Evolutionary conservation across 2,329 filamentous ascomycete species (phyloP).

Genomic region (Coleophoma crateriformis): DNA sequence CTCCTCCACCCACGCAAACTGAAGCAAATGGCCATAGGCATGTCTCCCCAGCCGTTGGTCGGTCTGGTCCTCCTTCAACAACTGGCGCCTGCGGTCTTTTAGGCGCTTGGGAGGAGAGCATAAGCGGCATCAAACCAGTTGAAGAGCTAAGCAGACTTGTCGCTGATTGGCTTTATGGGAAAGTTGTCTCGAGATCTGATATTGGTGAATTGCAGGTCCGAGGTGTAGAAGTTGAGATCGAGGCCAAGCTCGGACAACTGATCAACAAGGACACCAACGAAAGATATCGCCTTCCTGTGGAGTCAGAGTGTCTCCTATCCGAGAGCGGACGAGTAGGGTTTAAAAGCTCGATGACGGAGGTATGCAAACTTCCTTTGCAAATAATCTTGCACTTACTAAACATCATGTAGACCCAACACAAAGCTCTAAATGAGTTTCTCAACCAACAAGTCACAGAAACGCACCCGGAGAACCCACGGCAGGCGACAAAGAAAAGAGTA

Average conservation of each 20-base stretch:
- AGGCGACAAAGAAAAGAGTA: constrained; percentile 38
- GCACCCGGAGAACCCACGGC: constrained; percentile 42
- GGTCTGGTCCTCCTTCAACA: constrained; percentile 7
- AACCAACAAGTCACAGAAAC: constrained; percentile 63
- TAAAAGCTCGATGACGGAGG: constrained; percentile 85
- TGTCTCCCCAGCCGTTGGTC: constrained; percentile 6
- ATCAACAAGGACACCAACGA: constrained; percentile 67
- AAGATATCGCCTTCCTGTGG: constrained; percentile 61
- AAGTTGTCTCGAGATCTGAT: constrained; percentile 64
- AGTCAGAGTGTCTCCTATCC: constrained; percentile 65
- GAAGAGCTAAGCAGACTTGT: constrained; percentile 71
- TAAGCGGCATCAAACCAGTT: constrained; percentile 64
- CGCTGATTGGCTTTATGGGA: constrained; percentile 74
- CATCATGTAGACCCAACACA: constrained; percentile 64
- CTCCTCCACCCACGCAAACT: constrained; percentile 11
- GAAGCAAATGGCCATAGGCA: constrained; percentile 21
- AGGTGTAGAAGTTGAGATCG: constrained; percentile 79
- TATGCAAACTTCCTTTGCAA: constrained; percentile 34
- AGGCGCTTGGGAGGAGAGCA: constrained; percentile 59
- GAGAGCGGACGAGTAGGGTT: constrained; percentile 62
- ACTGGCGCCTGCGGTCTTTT: constrained; percentile 25
- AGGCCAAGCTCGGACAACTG: constrained; percentile 85
- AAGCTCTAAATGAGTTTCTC: constrained; percentile 75
- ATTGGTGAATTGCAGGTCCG: constrained; percentile 56
- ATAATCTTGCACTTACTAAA: constrained; percentile 7